Percentiles rank a stretch among this genome's conserved stretches.
Evolutionary conservation across 1,284 basidiomycete species (phyloP).

Genomic region (Leccinum subatratum): DNA sequence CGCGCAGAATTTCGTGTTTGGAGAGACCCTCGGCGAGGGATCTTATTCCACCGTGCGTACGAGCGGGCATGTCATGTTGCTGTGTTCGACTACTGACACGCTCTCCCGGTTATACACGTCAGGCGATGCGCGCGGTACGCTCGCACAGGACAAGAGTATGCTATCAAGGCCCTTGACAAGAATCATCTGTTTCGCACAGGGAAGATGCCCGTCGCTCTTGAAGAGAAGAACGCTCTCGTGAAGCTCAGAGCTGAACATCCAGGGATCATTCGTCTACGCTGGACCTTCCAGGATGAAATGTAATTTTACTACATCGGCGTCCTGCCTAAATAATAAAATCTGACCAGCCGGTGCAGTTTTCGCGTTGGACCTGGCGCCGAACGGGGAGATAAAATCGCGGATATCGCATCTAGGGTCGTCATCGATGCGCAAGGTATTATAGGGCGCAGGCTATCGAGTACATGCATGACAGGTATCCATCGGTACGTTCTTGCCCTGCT

Average conservation of each 20-base stretch:
- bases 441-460: conserved; percentile 84
- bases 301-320: conserved; percentile 29
- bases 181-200: conserved; percentile 64
- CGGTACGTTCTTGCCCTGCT: conserved; percentile 42
- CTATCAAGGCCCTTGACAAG: conserved; percentile 76
- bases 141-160: conserved; percentile 60
- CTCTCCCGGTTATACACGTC: conserved; percentile 7
- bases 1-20: conserved; percentile 66
- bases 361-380: conserved; percentile 81
- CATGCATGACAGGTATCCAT: conserved; percentile 84
- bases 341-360: conserved; percentile 57
- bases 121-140: conserved; percentile 62
- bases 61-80: conserved; percentile 1
- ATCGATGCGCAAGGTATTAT: conserved; percentile 76
- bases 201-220: conserved; percentile 59
- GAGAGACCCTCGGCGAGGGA: conserved; percentile 66
- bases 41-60: conserved; percentile 70
- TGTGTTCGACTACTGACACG: neutral
- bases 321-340: neutral
- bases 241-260: conserved; percentile 69
- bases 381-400: conserved; percentile 82
- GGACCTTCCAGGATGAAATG: conserved; percentile 83
- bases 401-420: conserved; percentile 84
- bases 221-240: conserved; percentile 63
- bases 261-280: conserved; percentile 77